Conservation (phyloP, 495 filamentous ascomycete genomes). For the Cercophora scortea region DNA sequence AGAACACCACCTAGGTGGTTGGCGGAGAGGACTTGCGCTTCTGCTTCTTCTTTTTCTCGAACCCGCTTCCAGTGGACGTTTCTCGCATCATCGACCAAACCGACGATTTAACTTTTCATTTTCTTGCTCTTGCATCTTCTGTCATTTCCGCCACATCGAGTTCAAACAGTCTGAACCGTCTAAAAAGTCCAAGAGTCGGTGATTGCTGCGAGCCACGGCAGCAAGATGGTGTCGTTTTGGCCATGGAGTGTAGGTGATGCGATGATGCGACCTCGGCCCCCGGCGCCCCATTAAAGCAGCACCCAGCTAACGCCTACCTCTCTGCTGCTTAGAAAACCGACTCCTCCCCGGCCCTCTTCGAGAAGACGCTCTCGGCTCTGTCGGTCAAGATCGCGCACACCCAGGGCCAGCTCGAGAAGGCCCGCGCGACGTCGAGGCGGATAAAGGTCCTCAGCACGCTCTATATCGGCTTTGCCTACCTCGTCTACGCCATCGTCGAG, state of each 20-base stretch:
- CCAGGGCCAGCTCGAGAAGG: conserved; percentile 59
- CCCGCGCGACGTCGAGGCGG: conserved; percentile 64
- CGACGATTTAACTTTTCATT: neutral
- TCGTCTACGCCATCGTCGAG: conserved; percentile 72
- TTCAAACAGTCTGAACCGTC: too few relatives aligned
- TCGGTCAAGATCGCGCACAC: conserved; percentile 70
- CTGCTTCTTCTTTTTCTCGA: neutral
- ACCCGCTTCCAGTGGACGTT: neutral
- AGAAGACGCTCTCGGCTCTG: conserved; percentile 77
- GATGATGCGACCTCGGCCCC: neutral
- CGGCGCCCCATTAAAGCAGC: neutral
- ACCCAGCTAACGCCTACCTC: neutral
- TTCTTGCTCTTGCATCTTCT: neutral
- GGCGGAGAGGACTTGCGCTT: conserved; percentile 1
- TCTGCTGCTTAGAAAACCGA: conserved; percentile 56
- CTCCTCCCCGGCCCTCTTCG: conserved; percentile 83
- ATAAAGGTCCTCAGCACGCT: conserved; percentile 82
- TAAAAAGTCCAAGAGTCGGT: too few relatives aligned
- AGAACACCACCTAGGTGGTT: neutral
- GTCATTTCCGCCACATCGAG: neutral
- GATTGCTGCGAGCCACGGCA: neutral
- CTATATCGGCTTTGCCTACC: conserved; percentile 83
- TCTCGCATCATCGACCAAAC: too few relatives aligned
- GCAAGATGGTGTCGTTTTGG: conserved; percentile 74
- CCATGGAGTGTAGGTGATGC: conserved; percentile 28